Evolutionary conservation across 352 stramenopile genomes (phyloP), one percentile per base, ranked within the genome.

Genomic region (Phytopythium ostracodes): DNA sequence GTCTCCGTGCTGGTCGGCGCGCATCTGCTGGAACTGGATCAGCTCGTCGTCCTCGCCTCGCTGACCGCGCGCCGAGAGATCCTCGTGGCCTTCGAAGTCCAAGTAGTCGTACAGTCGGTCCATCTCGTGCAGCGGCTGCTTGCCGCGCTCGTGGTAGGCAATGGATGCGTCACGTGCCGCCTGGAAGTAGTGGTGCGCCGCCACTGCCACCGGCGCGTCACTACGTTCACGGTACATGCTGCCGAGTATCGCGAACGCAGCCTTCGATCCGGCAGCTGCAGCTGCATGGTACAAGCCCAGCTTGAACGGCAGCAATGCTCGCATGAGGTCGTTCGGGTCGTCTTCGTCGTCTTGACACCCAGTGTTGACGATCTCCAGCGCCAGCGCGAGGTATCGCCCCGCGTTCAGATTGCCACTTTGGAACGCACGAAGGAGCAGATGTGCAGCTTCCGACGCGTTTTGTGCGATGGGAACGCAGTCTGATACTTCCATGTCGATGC

Each of bases 21-120:
- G 76, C 31, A 93, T 63, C 35, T 89, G 81, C 61, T 96, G 90
- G 51, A 90, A 93, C 57, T 96, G 82, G 44, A 97, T 94, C 18
- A 89, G 57, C 56, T 93, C 86, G 60, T 97, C 91, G 51, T 97
- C 72, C 51, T 95, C 81, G 5, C 91, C 90, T 18, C 58, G 64
- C 42, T 77, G 64, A 27, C 70, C 70, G 56, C 59, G 31, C 17
- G 50, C 50, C n/a, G 64, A 72, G 12, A 77, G 27, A 56, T 77
- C 70, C 6, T 77, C 71, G 59, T 96, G 72, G 0, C 79, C 79
- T n/a, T 83, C 67, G 7, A 66, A 65, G 17, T 81, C 65, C 0
- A 84, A 63, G 3, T 68, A 85, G 57, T 92, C 79, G 59, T 88
- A 92, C 11, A 94, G 60, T 3, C 78, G 82, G 56, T 85, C 75